Percentiles rank a stretch among this genome's conserved stretches.
phyloP scores from a whole-genome alignment of 2,329 filamentous ascomycete species.

The Fusarium metavorans region DNA sequence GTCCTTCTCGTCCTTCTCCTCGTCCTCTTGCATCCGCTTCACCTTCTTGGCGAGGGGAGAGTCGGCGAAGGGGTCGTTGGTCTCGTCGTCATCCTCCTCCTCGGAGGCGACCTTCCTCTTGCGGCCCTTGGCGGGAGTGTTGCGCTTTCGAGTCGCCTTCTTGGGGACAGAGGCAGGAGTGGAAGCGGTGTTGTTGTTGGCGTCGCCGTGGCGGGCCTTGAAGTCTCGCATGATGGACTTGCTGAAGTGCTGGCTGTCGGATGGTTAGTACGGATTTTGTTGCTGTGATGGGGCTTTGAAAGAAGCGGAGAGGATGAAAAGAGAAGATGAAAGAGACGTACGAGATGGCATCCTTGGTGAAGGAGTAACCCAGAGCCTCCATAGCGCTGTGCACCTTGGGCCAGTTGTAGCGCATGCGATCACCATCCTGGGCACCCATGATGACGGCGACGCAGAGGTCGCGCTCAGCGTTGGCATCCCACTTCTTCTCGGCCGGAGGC shows the following conservation, averaged over 20 bases:
- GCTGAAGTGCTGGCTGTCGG: slow-evolving; percentile 54
- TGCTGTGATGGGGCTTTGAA: background rate
- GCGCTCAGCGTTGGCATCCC: slow-evolving; percentile 51
- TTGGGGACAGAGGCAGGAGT: slow-evolving; percentile 22
- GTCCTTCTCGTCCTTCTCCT: slow-evolving; percentile 21
- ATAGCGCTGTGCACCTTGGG: slow-evolving; percentile 47
- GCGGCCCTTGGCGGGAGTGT: slow-evolving; percentile 26
- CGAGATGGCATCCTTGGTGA: slow-evolving; percentile 55
- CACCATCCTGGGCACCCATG: slow-evolving; percentile 41
- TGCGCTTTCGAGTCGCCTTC: slow-evolving; percentile 40
- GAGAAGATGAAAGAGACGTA: slow-evolving; percentile 37
- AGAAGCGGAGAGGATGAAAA: background rate
- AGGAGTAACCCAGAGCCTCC: slow-evolving; percentile 49
- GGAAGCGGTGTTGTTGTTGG: slow-evolving; percentile 4
- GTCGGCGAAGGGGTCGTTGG: slow-evolving; percentile 12
- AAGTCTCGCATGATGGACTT: slow-evolving; percentile 54
- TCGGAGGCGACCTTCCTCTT: slow-evolving; percentile 29
- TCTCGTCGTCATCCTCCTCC: slow-evolving; percentile 30
- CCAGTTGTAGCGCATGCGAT: slow-evolving; percentile 50
- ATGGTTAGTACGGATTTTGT: background rate
- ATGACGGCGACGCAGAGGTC: slow-evolving; percentile 55
- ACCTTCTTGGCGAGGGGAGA: slow-evolving; percentile 44
- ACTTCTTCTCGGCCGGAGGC: slow-evolving; percentile 51
- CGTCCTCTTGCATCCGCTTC: slow-evolving; percentile 46
- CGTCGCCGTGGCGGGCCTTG: slow-evolving; percentile 43